A percentile compares a stretch with the other conserved stretches of the same genome.
phyloP scores from a whole-genome alignment of 352 stramenopile genomes.

The Phytophthora agathidicida region DNA sequence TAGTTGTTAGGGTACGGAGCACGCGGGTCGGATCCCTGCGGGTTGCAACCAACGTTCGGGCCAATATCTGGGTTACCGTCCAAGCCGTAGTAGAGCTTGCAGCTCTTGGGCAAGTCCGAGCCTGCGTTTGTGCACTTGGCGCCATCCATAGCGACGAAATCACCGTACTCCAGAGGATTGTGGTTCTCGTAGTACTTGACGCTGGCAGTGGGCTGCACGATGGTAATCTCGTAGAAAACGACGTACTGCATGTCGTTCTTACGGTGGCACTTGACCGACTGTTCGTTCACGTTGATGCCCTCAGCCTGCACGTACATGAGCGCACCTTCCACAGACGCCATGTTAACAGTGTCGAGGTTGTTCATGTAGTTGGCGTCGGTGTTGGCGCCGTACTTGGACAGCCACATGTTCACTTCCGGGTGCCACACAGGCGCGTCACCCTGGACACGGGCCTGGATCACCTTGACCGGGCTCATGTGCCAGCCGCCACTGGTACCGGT shows the following conservation, averaged over 20 bases:
- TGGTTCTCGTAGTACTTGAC: slow-evolving; percentile 39
- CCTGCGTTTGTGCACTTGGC: slow-evolving; percentile 15
- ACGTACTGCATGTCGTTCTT: slow-evolving; percentile 59
- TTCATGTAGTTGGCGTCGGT: slow-evolving; percentile 32
- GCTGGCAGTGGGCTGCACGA: slow-evolving; percentile 42
- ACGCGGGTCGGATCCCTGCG: slow-evolving; percentile 42
- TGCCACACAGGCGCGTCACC: slow-evolving; percentile 43
- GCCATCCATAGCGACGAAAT: slow-evolving; percentile 47
- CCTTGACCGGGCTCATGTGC: slow-evolving; percentile 44
- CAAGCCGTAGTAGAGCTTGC: slow-evolving; percentile 36
- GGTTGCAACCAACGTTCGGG: slow-evolving; percentile 57
- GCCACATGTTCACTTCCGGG: slow-evolving; percentile 23
- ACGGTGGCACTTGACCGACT: slow-evolving; percentile 45
- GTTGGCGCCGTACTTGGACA: slow-evolving; percentile 42
- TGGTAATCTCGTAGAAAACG: slow-evolving; percentile 65
- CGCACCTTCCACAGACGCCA: slow-evolving; percentile 50
- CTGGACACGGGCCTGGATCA: slow-evolving; percentile 61
- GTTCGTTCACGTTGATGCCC: slow-evolving; percentile 50
- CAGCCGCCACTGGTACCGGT: neutral
- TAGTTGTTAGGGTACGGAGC: slow-evolving; percentile 53
- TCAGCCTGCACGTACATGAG: slow-evolving; percentile 67
- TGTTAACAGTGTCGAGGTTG: slow-evolving; percentile 57
- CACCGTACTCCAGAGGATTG: slow-evolving; percentile 47
- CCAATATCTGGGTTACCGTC: slow-evolving; percentile 50
- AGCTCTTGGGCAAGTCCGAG: slow-evolving; percentile 5